These are phyloP conservation scores for Zymoseptoria ardabiliae DNA, from an alignment of 2,329 filamentous ascomycete species.

Conservation along the genomic window DNA sequence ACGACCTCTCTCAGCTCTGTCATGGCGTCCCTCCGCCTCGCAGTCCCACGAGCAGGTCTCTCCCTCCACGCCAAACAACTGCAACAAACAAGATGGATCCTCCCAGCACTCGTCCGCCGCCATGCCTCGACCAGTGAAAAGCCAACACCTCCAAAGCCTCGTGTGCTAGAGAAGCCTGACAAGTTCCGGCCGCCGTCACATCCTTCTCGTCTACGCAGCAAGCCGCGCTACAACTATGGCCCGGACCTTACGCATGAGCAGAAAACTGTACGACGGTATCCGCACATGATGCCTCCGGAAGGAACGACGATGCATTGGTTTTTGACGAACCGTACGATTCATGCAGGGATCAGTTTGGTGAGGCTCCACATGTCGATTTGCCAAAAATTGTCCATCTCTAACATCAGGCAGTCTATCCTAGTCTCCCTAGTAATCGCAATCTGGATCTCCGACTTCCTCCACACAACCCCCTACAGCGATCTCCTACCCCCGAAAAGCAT, in stretches of 20 bases:
- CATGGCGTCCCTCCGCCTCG: slow-evolving; percentile 10
- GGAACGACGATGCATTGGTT: slow-evolving; percentile 82
- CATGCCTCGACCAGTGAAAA: slow-evolving; percentile 25
- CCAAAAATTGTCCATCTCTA: background rate
- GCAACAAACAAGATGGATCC: slow-evolving; percentile 6
- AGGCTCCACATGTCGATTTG: slow-evolving; percentile 21
- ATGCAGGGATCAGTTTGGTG: slow-evolving; percentile 79
- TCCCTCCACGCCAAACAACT: slow-evolving; percentile 23
- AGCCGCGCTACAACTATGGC: slow-evolving; percentile 62
- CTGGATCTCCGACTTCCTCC: slow-evolving; percentile 70
- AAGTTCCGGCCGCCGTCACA: slow-evolving; percentile 92
- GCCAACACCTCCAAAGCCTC: slow-evolving; percentile 46
- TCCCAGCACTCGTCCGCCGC: slow-evolving; percentile 2
- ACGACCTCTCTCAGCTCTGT: no score
- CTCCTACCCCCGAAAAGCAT: slow-evolving; percentile 66
- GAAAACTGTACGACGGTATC: slow-evolving; percentile 62
- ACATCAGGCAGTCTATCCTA: slow-evolving; percentile 52
- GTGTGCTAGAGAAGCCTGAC: slow-evolving; percentile 76
- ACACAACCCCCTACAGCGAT: slow-evolving; percentile 70
- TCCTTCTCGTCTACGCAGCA: slow-evolving; percentile 57
- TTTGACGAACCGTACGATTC: slow-evolving; percentile 66
- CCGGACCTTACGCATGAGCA: slow-evolving; percentile 61
- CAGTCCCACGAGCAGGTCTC: slow-evolving; percentile 16
- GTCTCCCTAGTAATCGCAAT: slow-evolving; percentile 62
- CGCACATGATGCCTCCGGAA: slow-evolving; percentile 78